Evolutionary conservation across 2,329 filamentous ascomycete species (phyloP).

Genomic region (Apiospora sp.): DNA sequence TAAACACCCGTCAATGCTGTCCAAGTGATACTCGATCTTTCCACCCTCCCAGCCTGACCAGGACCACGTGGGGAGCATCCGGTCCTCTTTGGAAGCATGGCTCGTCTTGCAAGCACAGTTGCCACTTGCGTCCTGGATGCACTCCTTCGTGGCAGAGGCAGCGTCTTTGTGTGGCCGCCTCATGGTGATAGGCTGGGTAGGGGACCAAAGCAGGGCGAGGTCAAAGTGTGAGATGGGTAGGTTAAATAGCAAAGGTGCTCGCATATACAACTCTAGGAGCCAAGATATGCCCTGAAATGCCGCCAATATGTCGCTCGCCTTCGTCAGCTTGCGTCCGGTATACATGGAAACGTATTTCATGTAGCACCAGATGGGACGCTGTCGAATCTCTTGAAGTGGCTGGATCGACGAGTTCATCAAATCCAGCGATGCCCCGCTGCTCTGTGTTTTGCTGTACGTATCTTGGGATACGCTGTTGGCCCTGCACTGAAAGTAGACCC

Average conservation of each 20-base stretch:
- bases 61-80: no score
- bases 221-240: constrained; percentile 46
- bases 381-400: constrained; percentile 37
- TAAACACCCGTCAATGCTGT: constrained; percentile 20
- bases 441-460: no score
- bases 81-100: no score
- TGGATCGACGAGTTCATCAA: constrained; percentile 36
- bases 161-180: constrained; percentile 25
- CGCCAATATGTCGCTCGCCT: constrained; percentile 41
- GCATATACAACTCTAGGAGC: constrained; percentile 36
- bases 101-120: no score
- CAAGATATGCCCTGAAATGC: constrained; percentile 45
- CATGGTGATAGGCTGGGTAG: constrained; percentile 21
- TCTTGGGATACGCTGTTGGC: no score
- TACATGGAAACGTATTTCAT: constrained; percentile 42
- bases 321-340: constrained; percentile 37
- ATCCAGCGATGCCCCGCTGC: no score
- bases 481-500: constrained; percentile 38
- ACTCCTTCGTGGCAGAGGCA: constrained; percentile 25
- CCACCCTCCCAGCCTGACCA: no score
- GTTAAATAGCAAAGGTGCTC: constrained; percentile 39
- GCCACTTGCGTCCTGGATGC: no score
- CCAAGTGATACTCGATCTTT: no score
- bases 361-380: constrained; percentile 41
- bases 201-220: constrained; percentile 45